Conservation (phyloP, 176 grass and related monocot species). For the Eragrostis curvula region DNA sequence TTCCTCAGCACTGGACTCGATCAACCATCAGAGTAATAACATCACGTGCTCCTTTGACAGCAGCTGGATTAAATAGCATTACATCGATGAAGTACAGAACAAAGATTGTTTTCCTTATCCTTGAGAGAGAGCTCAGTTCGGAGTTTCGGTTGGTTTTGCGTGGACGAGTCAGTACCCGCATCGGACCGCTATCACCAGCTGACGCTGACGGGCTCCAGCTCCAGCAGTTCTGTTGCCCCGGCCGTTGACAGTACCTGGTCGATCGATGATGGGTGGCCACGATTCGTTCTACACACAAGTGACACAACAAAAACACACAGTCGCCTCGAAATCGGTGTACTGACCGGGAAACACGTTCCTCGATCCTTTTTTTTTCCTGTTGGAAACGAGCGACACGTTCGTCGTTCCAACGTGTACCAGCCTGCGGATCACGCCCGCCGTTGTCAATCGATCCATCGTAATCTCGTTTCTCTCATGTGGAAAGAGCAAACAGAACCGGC, state of each 20-base stretch:
- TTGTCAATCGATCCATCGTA: not conserved
- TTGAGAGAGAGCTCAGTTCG: not conserved
- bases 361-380: not conserved
- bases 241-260: not conserved
- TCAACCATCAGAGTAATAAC: not conserved
- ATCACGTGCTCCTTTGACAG: not conserved
- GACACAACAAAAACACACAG: too few species aligned
- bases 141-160: not conserved
- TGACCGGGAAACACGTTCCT: not conserved
- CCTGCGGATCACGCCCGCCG: not conserved
- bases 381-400: not conserved
- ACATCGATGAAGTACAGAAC: too few species aligned
- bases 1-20: not conserved
- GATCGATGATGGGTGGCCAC: too few species aligned
- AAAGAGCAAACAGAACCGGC: not conserved
- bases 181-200: constrained; percentile 1
- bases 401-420: not conserved
- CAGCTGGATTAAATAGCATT: not conserved
- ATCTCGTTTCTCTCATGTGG: not conserved
- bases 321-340: too few species aligned
- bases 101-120: not conserved
- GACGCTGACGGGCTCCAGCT: not conserved
- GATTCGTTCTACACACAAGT: not conserved
- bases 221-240: not conserved
- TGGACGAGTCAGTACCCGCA: not conserved